Evolutionary conservation across 495 filamentous ascomycete species (phyloP).

Genomic region (Cenococcum geophilum): DNA sequence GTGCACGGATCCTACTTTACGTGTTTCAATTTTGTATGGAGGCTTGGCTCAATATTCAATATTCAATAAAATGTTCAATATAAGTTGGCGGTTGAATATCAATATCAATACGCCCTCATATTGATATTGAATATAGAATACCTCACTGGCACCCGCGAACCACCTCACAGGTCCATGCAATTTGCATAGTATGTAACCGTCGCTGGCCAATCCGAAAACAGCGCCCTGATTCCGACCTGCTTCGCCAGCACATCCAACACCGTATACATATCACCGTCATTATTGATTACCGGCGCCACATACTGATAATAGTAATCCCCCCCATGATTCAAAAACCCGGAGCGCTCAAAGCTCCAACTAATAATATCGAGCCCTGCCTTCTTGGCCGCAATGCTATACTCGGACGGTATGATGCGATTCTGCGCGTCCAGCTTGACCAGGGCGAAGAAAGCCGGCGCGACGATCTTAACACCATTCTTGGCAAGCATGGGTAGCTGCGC

Average conservation of each 20-base stretch:
- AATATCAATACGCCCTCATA: no score
- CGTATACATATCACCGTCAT: conserved; percentile 54
- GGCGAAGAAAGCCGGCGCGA: conserved; percentile 34
- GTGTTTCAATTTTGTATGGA: no score
- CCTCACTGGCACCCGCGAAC: no score
- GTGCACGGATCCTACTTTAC: no score
- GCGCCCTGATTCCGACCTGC: conserved; percentile 49
- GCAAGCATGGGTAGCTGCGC: conserved; percentile 45
- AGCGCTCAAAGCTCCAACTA: conserved; percentile 58
- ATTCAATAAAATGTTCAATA: no score
- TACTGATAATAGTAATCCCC: conserved; percentile 51
- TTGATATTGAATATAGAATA: no score
- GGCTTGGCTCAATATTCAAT: no score
- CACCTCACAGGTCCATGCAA: conserved; percentile 44
- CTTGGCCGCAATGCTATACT: conserved; percentile 43
- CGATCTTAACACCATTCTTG: conserved; percentile 36
- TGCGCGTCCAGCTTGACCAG: conserved; percentile 30
- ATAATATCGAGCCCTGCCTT: conserved; percentile 52
- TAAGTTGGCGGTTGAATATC: no score
- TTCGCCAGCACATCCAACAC: conserved; percentile 53
- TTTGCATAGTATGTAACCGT: conserved; percentile 59
- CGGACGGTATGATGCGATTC: conserved; percentile 39
- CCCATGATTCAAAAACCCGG: conserved; percentile 47
- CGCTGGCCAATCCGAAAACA: conserved; percentile 59
- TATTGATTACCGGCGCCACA: conserved; percentile 46